phyloP scores from a whole-genome alignment of 768 basidiomycete species.

The Kwoniella bestiolae region DNA sequence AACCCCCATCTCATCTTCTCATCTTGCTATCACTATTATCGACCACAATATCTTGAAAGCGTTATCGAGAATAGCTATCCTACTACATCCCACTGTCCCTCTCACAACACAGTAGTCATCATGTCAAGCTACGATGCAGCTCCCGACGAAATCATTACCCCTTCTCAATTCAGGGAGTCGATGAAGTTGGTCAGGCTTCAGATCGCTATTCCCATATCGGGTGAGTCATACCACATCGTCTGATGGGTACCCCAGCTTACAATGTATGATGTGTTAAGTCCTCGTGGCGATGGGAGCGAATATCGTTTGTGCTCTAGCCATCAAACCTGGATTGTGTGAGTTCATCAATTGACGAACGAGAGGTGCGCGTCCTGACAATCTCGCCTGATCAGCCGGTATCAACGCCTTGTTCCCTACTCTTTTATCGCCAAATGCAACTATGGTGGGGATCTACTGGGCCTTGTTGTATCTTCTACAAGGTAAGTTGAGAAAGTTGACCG shows the following conservation, averaged over 20 bases:
- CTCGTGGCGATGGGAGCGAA: constrained; percentile 77
- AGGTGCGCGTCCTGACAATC: neutral
- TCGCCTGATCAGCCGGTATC: constrained; percentile 35
- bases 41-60: too few species aligned
- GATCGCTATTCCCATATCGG: constrained; percentile 75
- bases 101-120: constrained; percentile 9
- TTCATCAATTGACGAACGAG: neutral
- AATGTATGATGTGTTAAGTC: constrained; percentile 50
- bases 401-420: constrained; percentile 58
- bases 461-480: constrained; percentile 52
- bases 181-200: constrained; percentile 67
- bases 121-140: constrained; percentile 56
- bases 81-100: too few species aligned
- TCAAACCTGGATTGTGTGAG: constrained; percentile 68
- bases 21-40: too few species aligned
- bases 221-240: too few species aligned
- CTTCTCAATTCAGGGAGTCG: constrained; percentile 49
- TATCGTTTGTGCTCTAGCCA: constrained; percentile 70
- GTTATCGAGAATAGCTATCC: too few species aligned
- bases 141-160: constrained; percentile 52
- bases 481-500: constrained; percentile 61
- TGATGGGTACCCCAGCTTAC: too few species aligned
- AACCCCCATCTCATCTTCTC: too few species aligned
- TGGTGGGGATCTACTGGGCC: constrained; percentile 58
- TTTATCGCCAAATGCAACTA: constrained; percentile 66